phyloP scores from a whole-genome alignment of 75 land plant species.

The Cunninghamia lanceolata region DNA sequence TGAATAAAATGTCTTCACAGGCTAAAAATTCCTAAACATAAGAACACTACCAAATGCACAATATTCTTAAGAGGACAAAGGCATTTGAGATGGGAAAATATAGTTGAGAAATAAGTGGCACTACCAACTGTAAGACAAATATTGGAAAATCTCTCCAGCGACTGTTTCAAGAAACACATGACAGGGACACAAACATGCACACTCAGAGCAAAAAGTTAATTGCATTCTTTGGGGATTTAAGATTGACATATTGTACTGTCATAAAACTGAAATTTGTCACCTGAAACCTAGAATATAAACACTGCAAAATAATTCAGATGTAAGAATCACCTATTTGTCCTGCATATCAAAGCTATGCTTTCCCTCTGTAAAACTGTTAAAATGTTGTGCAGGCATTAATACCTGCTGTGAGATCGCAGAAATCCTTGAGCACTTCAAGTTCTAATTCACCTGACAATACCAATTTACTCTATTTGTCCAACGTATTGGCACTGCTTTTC shows the following conservation, averaged over 20 bases:
- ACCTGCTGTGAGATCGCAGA: slow-evolving; percentile 19
- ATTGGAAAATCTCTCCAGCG: no score
- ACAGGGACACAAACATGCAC: no score
- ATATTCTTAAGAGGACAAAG: background rate
- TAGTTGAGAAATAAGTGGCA: background rate
- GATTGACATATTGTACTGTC: background rate
- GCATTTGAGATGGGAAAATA: background rate
- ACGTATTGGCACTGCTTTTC: background rate
- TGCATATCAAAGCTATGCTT: no score
- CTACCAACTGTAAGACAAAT: background rate
- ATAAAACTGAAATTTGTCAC: background rate
- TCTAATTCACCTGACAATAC: background rate
- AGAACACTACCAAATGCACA: no score
- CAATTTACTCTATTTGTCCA: slow-evolving; percentile 1
- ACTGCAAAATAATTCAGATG: background rate
- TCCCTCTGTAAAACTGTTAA: background rate
- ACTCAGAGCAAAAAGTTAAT: no score
- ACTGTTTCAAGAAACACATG: no score
- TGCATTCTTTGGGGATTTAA: background rate
- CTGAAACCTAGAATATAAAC: background rate
- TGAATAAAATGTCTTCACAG: no score
- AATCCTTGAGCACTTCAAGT: slow-evolving; percentile 20
- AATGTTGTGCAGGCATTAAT: slow-evolving; percentile 38
- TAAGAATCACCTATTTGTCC: no score
- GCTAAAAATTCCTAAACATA: no score